These are phyloP conservation scores for Fonsecaea pugnacius DNA, from an alignment of 2,329 filamentous ascomycete species.

Conservation along the genomic window DNA sequence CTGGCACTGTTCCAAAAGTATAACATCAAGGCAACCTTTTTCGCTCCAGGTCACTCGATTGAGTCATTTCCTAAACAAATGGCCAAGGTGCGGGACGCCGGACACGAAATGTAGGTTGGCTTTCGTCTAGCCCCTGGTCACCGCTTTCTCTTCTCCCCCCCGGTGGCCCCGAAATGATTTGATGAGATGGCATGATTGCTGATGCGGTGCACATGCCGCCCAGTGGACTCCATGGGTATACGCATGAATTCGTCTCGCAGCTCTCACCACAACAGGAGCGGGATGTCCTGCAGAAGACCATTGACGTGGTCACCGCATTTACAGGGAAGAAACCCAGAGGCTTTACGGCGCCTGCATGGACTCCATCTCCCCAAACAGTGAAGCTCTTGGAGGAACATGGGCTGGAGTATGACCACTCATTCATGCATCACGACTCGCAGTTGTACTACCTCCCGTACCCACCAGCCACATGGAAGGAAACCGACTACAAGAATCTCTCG, in stretches of 20 bases:
- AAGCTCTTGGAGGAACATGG: constrained; percentile 48
- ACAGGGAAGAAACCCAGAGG: constrained; percentile 49
- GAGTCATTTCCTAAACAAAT: constrained; percentile 60
- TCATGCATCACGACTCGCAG: constrained; percentile 54
- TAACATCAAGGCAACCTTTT: constrained; percentile 60
- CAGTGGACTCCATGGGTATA: constrained; percentile 51
- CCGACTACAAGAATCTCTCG: constrained; percentile 33
- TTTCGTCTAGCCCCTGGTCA: background rate
- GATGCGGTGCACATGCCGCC: constrained; percentile 12
- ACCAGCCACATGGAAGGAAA: constrained; percentile 25
- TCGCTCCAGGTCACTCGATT: constrained; percentile 62
- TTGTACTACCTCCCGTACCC: constrained; percentile 31
- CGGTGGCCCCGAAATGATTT: constrained; percentile 36
- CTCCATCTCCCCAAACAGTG: constrained; percentile 44
- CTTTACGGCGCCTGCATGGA: constrained; percentile 53
- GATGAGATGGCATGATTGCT: constrained; percentile 8
- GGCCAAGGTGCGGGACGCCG: constrained; percentile 48
- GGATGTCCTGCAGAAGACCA: constrained; percentile 46
- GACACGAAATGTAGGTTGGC: constrained; percentile 47
- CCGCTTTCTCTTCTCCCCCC: background rate
- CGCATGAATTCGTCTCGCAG: constrained; percentile 47
- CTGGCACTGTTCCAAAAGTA: constrained; percentile 49
- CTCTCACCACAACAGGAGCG: constrained; percentile 43
- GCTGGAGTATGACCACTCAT: constrained; percentile 54
- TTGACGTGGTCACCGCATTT: constrained; percentile 47